Evolutionary conservation across 2,329 filamentous ascomycete species (phyloP).

Genomic region (Plenodomus biglobosus): DNA sequence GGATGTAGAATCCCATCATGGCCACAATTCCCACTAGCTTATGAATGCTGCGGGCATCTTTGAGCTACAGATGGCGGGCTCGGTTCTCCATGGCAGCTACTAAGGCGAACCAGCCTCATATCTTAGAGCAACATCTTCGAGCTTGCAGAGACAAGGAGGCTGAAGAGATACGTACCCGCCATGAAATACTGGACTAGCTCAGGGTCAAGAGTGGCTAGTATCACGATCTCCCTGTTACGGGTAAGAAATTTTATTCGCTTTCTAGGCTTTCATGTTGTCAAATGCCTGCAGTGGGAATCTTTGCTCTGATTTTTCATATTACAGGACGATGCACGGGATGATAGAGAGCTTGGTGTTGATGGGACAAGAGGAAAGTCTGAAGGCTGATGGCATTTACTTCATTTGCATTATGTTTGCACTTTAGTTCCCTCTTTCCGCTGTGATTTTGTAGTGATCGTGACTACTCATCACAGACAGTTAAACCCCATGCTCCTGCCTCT

Average conservation of each 20-base stretch:
- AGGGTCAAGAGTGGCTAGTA: constrained; percentile 12
- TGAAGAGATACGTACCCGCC: constrained; percentile 10
- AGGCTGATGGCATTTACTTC: too few species aligned
- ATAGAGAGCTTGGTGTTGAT: too few species aligned
- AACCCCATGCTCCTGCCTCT: too few species aligned
- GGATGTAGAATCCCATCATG: neutral
- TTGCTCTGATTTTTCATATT: too few species aligned
- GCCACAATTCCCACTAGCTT: neutral
- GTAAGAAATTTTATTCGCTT: constrained; percentile 22
- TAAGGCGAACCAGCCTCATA: constrained; percentile 12
- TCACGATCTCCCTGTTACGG: constrained; percentile 20
- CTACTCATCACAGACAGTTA: too few species aligned
- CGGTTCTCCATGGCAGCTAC: constrained; percentile 22
- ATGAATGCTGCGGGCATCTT: constrained; percentile 11
- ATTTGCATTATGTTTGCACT: too few species aligned
- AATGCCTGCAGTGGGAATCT: constrained; percentile 36
- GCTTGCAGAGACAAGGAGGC: constrained; percentile 2
- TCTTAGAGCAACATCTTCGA: constrained; percentile 5
- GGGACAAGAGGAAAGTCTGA: too few species aligned
- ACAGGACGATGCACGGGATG: too few species aligned
- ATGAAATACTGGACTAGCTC: constrained; percentile 21
- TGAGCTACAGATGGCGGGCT: constrained; percentile 24
- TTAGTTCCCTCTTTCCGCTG: too few species aligned
- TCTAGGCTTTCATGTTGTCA: constrained; percentile 29
- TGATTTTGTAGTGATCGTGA: too few species aligned